Evolutionary conservation across 495 filamentous ascomycete species (phyloP).

Genomic region (Penicillium fimorum): DNA sequence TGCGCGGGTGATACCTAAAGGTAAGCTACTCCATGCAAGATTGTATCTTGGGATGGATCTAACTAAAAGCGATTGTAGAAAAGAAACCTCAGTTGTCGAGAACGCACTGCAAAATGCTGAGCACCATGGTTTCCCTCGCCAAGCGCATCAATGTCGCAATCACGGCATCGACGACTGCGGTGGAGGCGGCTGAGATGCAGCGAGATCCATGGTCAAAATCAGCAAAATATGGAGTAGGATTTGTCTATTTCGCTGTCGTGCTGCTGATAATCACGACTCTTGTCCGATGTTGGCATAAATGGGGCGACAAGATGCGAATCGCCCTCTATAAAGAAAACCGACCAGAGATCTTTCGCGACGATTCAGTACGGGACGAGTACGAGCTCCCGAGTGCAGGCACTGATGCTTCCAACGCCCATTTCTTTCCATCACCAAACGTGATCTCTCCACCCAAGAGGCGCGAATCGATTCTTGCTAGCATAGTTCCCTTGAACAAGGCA

Average conservation of each 20-base stretch:
- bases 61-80: background rate
- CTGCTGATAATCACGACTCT: slow-evolving; percentile 61
- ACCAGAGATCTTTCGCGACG: slow-evolving; percentile 49
- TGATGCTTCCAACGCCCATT: slow-evolving; percentile 62
- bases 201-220: slow-evolving; percentile 76
- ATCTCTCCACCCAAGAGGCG: slow-evolving; percentile 48
- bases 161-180: slow-evolving; percentile 65
- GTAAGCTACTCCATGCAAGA: background rate
- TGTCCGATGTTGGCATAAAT: slow-evolving; percentile 75
- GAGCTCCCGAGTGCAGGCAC: slow-evolving; percentile 67
- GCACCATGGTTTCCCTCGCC: slow-evolving; percentile 44
- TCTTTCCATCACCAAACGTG: slow-evolving; percentile 64
- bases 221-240: slow-evolving; percentile 85
- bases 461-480: slow-evolving; percentile 66
- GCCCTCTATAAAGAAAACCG: slow-evolving; percentile 77
- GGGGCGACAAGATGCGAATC: slow-evolving; percentile 84
- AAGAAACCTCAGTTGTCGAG: background rate
- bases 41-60: background rate
- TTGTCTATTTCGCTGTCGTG: slow-evolving; percentile 80
- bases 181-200: slow-evolving; percentile 68
- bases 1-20: background rate
- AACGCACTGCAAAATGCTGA: slow-evolving; percentile 16
- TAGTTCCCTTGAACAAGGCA: slow-evolving; percentile 68
- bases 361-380: slow-evolving; percentile 62
- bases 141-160: slow-evolving; percentile 75